Percentiles rank a stretch among this genome's conserved stretches.
These are phyloP conservation scores for Medicago truncatula DNA, from an alignment of 306 rosid species.

Conservation along the genomic window DNA sequence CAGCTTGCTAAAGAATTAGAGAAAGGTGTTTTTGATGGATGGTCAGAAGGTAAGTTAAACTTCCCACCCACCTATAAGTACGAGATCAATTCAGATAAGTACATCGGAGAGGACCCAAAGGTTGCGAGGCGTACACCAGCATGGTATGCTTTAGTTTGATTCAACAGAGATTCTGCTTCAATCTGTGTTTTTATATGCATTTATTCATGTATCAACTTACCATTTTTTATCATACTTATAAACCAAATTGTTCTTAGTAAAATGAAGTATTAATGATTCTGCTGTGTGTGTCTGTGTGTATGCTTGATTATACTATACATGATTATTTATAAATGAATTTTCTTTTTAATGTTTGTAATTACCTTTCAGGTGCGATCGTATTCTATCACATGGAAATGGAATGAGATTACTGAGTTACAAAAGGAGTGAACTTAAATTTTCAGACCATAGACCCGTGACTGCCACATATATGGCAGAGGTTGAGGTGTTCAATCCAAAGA, in stretches of 20 bases:
- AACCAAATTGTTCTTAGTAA: too few relatives aligned
- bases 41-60: constrained; percentile 78
- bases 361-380: constrained; percentile 85
- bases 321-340: neutral
- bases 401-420: constrained; percentile 64
- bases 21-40: constrained; percentile 83
- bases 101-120: constrained; percentile 76
- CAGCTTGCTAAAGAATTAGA: constrained; percentile 72
- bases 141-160: constrained; percentile 62
- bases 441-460: constrained; percentile 96
- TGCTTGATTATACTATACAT: too few relatives aligned
- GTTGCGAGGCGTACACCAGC: constrained; percentile 86
- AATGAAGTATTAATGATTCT: too few relatives aligned
- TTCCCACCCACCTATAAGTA: constrained; percentile 92
- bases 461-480: constrained; percentile 84
- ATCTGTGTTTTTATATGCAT: too few relatives aligned
- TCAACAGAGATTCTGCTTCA: constrained; percentile 20
- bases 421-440: constrained; percentile 70
- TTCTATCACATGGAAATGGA: constrained; percentile 79
- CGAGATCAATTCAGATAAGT: constrained; percentile 76
- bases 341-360: constrained; percentile 1
- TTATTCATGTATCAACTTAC: too few relatives aligned
- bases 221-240: too few relatives aligned
- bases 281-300: too few relatives aligned
- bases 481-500: constrained; percentile 80